A percentile compares a stretch with the other conserved stretches of the same genome.
Conservation (phyloP, 805 yeast species). For the Ogataea haglerorum region DNA sequence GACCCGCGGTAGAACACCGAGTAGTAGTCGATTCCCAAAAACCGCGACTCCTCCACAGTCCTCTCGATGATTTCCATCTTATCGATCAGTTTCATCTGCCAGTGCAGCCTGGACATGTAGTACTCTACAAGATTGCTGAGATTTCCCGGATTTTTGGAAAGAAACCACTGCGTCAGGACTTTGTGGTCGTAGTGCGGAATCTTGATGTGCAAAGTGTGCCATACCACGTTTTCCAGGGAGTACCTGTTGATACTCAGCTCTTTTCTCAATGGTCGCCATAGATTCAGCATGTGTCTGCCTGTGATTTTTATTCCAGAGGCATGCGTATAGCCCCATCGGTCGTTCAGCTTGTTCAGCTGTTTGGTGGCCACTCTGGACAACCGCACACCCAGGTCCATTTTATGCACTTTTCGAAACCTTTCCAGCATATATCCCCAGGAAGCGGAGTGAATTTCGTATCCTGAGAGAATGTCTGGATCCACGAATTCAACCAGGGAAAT, state of each 20-base stretch:
- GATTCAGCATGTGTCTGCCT: conserved; percentile 81
- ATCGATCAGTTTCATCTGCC: conserved; percentile 46
- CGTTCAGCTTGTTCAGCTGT: conserved; percentile 52
- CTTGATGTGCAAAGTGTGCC: conserved; percentile 60
- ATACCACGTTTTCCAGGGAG: conserved; percentile 72
- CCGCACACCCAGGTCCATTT: conserved; percentile 52
- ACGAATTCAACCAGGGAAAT: conserved; percentile 51
- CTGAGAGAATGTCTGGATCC: conserved; percentile 88
- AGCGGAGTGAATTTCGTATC: conserved; percentile 72
- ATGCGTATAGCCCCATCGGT: conserved; percentile 79
- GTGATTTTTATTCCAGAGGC: conserved; percentile 64
- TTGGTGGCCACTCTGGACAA: conserved; percentile 57
- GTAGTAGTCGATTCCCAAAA: conserved; percentile 85
- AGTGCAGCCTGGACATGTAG: conserved; percentile 42
- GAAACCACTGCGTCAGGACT: conserved; percentile 48
- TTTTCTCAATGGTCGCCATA: conserved; percentile 73
- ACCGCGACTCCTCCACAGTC: conserved; percentile 77
- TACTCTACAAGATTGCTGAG: conserved; percentile 42
- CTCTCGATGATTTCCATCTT: conserved; percentile 64
- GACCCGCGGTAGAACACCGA: conserved; percentile 90
- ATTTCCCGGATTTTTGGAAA: conserved; percentile 17
- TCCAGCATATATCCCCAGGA: conserved; percentile 93
- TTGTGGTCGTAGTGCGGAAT: conserved; percentile 58
- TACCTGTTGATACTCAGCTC: conserved; percentile 66
- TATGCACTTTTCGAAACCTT: conserved; percentile 45